Conservation (phyloP, 2,329 filamentous ascomycete genomes). For the Talaromyces amestolkiae region DNA sequence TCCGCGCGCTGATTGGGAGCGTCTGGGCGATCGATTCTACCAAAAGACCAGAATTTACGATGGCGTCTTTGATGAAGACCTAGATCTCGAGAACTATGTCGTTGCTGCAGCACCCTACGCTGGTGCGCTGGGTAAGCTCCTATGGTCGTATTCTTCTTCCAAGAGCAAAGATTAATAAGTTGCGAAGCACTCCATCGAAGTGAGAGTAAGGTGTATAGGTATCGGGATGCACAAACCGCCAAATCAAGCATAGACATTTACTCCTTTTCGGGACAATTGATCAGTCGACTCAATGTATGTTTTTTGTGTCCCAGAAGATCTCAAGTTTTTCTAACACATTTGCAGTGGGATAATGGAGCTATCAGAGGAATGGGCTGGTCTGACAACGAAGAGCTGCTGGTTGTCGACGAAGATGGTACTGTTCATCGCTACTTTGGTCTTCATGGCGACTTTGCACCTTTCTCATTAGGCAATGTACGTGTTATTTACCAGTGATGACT, state of each 20-base stretch:
- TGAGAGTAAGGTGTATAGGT: constrained; percentile 77
- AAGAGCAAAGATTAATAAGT: neutral
- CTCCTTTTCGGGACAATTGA: constrained; percentile 84
- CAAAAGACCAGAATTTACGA: constrained; percentile 93
- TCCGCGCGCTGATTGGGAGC: constrained; percentile 89
- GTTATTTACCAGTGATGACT: constrained; percentile 19
- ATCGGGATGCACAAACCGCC: constrained; percentile 66
- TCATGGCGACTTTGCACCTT: constrained; percentile 93
- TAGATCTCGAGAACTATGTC: constrained; percentile 92
- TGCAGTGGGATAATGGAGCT: constrained; percentile 79
- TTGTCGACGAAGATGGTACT: constrained; percentile 83
- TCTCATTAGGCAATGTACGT: constrained; percentile 74
- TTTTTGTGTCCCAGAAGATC: neutral
- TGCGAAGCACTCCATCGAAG: constrained; percentile 78
- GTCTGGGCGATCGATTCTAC: constrained; percentile 89
- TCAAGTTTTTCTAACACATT: neutral
- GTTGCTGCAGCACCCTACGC: constrained; percentile 89
- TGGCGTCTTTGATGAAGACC: constrained; percentile 84
- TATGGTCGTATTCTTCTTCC: neutral
- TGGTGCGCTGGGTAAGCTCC: constrained; percentile 76
- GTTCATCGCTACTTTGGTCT: constrained; percentile 88
- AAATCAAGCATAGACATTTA: constrained; percentile 92
- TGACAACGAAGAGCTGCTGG: constrained; percentile 86
- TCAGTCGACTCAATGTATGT: constrained; percentile 68
- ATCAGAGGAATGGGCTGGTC: constrained; percentile 94